phyloP scores from a whole-genome alignment of 2,329 filamentous ascomycete genomes.

The Hypoxylon sp. region DNA sequence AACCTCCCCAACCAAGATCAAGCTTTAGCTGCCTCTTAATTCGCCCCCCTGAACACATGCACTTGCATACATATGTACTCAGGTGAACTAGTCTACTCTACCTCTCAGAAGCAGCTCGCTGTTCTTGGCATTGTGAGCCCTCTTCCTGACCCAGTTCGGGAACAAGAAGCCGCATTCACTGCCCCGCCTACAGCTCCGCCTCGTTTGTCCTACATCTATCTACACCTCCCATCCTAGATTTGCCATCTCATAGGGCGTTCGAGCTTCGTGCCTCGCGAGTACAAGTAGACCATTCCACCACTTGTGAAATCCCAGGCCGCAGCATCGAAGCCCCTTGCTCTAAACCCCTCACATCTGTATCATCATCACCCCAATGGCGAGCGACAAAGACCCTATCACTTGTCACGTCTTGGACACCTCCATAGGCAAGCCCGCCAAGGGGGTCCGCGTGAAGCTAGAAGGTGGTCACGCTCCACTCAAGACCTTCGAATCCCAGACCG shows the following conservation, averaged over 20 bases:
- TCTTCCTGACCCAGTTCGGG: slow-evolving; percentile 23
- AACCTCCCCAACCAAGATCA: slow-evolving; percentile 9
- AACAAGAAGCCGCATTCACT: slow-evolving; percentile 32
- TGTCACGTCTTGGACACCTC: slow-evolving; percentile 90
- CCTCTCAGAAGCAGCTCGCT: not conserved
- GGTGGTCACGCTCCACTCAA: slow-evolving; percentile 58
- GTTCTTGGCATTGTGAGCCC: slow-evolving; percentile 19
- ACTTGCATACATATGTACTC: slow-evolving; percentile 12
- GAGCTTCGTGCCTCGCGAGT: slow-evolving; percentile 25
- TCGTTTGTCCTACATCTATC: slow-evolving; percentile 42
- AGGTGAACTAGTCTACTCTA: slow-evolving; percentile 1
- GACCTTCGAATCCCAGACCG: slow-evolving; percentile 77
- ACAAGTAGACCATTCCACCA: slow-evolving; percentile 36
- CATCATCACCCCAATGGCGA: slow-evolving; percentile 48
- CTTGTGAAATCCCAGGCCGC: slow-evolving; percentile 12
- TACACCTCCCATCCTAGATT: slow-evolving; percentile 10
- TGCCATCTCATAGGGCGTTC: slow-evolving; percentile 26
- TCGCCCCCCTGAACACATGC: slow-evolving; percentile 5
- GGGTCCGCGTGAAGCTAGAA: slow-evolving; percentile 76
- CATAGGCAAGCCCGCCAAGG: slow-evolving; percentile 76
- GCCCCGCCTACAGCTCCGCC: slow-evolving; percentile 40
- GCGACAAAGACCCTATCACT: slow-evolving; percentile 77
- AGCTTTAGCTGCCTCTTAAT: slow-evolving; percentile 5
- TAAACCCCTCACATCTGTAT: slow-evolving; percentile 11
- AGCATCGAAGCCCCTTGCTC: not conserved